Conservation (phyloP, 768 basidiomycete species). For the Daedalea quercina region DNA sequence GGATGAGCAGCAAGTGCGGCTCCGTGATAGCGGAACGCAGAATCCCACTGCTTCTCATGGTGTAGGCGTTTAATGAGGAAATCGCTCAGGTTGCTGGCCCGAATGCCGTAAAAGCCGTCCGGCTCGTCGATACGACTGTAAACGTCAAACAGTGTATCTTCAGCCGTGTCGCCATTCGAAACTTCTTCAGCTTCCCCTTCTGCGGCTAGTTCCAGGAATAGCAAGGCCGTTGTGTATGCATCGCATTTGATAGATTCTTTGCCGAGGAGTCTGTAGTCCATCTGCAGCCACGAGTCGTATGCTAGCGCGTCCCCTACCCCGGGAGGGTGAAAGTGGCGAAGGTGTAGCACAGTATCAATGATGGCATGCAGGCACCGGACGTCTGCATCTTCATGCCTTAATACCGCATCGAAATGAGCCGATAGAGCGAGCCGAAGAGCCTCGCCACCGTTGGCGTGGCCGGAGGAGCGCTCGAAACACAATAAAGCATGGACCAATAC, state of each 20-base stretch:
- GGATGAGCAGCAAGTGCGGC: slow-evolving; percentile 67
- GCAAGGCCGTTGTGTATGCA: slow-evolving; percentile 82
- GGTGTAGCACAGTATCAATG: slow-evolving; percentile 71
- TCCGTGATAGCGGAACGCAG: slow-evolving; percentile 86
- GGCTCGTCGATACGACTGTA: slow-evolving; percentile 96
- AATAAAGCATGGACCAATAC: slow-evolving; percentile 69
- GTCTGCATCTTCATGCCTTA: slow-evolving; percentile 33
- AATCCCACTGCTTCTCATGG: slow-evolving; percentile 91
- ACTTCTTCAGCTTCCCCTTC: slow-evolving; percentile 36
- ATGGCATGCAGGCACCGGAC: slow-evolving; percentile 47
- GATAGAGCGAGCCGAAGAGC: slow-evolving; percentile 26
- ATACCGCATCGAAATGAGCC: slow-evolving; percentile 49
- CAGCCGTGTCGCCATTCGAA: slow-evolving; percentile 31
- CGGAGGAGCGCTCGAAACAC: slow-evolving; percentile 19
- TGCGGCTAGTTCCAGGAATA: slow-evolving; percentile 79
- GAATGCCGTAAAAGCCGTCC: slow-evolving; percentile 95
- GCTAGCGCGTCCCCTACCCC: slow-evolving; percentile 34
- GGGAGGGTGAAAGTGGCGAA: slow-evolving; percentile 57
- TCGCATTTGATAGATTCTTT: slow-evolving; percentile 70
- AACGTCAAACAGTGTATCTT: slow-evolving; percentile 82
- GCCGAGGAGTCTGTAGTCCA: slow-evolving; percentile 70
- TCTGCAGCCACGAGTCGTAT: slow-evolving; percentile 74
- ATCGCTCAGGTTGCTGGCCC: slow-evolving; percentile 65
- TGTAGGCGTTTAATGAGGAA: slow-evolving; percentile 83
- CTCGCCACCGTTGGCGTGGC: slow-evolving; percentile 20